Conservation (phyloP, 352 stramenopile species). For the Phytopythium helicoides region DNA sequence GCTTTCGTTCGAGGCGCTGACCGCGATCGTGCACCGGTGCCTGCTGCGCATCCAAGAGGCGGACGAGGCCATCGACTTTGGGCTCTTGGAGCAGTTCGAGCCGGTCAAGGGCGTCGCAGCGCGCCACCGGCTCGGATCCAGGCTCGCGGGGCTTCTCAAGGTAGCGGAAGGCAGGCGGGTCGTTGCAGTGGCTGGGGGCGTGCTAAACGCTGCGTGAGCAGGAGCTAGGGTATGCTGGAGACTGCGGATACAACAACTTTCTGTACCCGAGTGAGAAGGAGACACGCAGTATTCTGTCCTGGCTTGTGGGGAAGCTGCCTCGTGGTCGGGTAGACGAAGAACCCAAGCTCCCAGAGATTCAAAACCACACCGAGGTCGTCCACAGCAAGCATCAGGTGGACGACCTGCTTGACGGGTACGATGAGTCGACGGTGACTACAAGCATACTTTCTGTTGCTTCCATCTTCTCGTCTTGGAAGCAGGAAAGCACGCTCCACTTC, state of each 20-base stretch:
- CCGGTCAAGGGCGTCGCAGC: conserved; percentile 59
- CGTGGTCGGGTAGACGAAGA: conserved; percentile 19
- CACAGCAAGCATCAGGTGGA: conserved; percentile 1
- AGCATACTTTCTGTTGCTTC: conserved; percentile 9
- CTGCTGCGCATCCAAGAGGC: conserved; percentile 32
- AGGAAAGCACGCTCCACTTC: conserved; percentile 41
- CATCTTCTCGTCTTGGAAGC: conserved; percentile 56
- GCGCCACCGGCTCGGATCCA: conserved; percentile 70
- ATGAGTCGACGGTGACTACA: background rate
- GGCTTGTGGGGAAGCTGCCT: conserved; percentile 77
- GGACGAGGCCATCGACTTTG: conserved; percentile 23
- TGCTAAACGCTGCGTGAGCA: too few species aligned
- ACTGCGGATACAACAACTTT: conserved; percentile 89
- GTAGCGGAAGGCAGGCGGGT: conserved; percentile 26
- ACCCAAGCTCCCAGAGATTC: too few species aligned
- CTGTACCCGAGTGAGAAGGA: conserved; percentile 86
- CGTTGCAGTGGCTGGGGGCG: too few species aligned
- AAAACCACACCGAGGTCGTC: background rate
- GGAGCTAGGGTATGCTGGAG: conserved; percentile 76
- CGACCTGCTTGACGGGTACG: background rate
- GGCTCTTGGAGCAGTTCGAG: conserved; percentile 13
- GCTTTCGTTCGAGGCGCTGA: conserved; percentile 41
- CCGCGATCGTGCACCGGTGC: conserved; percentile 44
- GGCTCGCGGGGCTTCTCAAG: conserved; percentile 75
- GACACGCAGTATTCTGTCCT: conserved; percentile 76